Conservation (phyloP, 805 yeast genomes). For the Wickerhamiella siamensis region DNA sequence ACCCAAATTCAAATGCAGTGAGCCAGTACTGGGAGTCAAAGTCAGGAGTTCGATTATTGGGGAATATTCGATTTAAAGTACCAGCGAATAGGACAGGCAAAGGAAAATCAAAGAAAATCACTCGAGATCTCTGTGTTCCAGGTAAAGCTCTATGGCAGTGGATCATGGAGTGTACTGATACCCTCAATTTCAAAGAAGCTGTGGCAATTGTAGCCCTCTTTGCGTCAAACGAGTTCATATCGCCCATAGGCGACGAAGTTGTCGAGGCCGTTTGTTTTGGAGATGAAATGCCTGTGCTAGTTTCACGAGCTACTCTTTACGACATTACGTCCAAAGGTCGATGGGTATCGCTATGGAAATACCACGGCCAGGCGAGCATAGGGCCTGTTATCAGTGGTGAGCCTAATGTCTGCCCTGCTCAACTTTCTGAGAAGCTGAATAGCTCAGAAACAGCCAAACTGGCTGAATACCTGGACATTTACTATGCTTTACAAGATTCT, state of each 20-base stretch:
- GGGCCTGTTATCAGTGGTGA: not conserved
- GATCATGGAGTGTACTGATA: conserved; percentile 81
- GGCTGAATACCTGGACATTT: not conserved
- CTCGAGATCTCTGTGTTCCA: conserved; percentile 33
- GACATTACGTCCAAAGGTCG: conserved; percentile 12
- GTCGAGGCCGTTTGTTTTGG: conserved; percentile 7
- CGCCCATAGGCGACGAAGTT: conserved; percentile 8
- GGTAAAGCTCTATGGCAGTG: conserved; percentile 77
- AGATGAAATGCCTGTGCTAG: conserved; percentile 3
- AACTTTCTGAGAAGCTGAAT: too few relatives aligned
- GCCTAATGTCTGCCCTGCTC: not conserved
- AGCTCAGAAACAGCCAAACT: not conserved
- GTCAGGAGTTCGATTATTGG: conserved; percentile 51
- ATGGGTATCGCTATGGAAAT: conserved; percentile 8
- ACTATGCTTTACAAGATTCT: too few relatives aligned
- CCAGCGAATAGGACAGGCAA: too few relatives aligned
- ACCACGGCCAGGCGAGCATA: not conserved
- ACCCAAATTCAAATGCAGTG: conserved; percentile 77
- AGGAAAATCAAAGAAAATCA: conserved; percentile 17
- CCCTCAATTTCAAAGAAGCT: conserved; percentile 28
- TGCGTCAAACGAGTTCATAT: conserved; percentile 24
- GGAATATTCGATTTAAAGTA: conserved; percentile 28
- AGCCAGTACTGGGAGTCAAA: conserved; percentile 65
- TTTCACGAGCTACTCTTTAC: conserved; percentile 11
- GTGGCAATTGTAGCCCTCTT: conserved; percentile 11